Evolutionary conservation across 78 protist genomes (phyloP).

Genomic region (Dictyostelium capitatum): DNA sequence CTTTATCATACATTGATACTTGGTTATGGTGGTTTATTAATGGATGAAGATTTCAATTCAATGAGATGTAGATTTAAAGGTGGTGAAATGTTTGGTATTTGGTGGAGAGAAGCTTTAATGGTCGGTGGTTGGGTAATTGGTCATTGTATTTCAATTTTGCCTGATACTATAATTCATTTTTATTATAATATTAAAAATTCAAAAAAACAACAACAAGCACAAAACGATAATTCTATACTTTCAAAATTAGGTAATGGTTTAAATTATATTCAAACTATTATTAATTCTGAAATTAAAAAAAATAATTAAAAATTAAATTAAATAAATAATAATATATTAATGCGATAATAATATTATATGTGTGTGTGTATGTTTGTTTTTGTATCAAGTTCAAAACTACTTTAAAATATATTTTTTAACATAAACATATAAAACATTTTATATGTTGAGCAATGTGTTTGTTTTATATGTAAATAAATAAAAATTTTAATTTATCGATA

Average conservation of each 20-base stretch:
- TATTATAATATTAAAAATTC: not conserved
- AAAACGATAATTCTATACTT: not conserved
- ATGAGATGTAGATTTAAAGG: slow-evolving; percentile 62
- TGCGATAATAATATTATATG: no score
- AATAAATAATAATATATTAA: not conserved
- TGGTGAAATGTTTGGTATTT: slow-evolving; percentile 70
- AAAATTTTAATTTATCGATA: no score
- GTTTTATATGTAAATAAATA: no score
- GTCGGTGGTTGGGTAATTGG: not conserved
- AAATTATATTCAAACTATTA: not conserved
- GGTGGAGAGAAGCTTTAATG: slow-evolving; percentile 59
- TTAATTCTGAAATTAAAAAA: slow-evolving; percentile 11
- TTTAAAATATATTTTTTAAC: no score
- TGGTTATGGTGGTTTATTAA: slow-evolving; percentile 6
- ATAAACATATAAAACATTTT: no score
- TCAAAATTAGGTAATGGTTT: slow-evolving; percentile 8
- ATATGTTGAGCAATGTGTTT: no score
- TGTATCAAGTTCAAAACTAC: no score
- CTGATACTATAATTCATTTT: slow-evolving; percentile 9
- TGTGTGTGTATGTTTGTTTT: no score
- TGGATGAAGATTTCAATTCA: slow-evolving; percentile 67
- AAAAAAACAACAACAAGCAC: not conserved
- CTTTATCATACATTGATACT: slow-evolving; percentile 42
- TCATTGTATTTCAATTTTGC: not conserved
- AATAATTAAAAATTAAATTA: not conserved